Evolutionary conservation across 1,284 basidiomycete genomes (phyloP), one percentile per base, ranked within the genome.

Genomic region (Jaminaea rosea): DNA sequence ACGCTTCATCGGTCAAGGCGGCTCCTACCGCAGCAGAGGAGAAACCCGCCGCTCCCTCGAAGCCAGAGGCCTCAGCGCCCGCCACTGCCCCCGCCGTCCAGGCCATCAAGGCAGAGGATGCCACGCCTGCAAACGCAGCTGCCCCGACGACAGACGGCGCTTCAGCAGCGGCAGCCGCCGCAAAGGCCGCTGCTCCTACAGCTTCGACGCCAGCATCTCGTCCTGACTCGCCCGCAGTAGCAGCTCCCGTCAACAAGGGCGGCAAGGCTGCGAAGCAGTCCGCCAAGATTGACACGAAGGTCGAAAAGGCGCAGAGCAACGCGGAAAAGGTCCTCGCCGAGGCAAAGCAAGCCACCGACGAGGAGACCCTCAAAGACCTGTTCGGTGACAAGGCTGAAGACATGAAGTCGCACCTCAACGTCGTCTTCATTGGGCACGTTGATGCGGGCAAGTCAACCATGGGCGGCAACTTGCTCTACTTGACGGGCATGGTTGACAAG

Each of bases 401-500:
- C 7, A 53, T 73, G 54, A 73, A 73, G 60, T 62, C 69, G 47
- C 71, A 73, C 47, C 44, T 73, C 47, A 73, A 73, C 58, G 60
- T 73, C 29, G 71, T 73, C 46, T 72, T 73, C 47, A 68, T 73
- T 31, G 71, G 71, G 21, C 71, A 73, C 54, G 71, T 73, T 58
- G 71, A 73, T 52, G 69, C 71, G 2, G 71, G 71, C 51, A 73
- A 73, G 56, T 73, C 71, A 26, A 73, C 71, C 44, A 69, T 72
- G 68, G 69, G 69, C 31, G 71, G 71, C 24, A 62, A 73, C 52
- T 51, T 73, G 46, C 62, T 73, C 49, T 69, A 62, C 56, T 58
- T 72, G 39, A 70, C 67, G 19, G 71, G 71, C 31, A 72, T 72
- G 69, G 69, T 73, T 8, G 71, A 73, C 66, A 73, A 73, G 63